Conservation (phyloP, 2,329 filamentous ascomycete species). For the Colletotrichum trifolii region DNA sequence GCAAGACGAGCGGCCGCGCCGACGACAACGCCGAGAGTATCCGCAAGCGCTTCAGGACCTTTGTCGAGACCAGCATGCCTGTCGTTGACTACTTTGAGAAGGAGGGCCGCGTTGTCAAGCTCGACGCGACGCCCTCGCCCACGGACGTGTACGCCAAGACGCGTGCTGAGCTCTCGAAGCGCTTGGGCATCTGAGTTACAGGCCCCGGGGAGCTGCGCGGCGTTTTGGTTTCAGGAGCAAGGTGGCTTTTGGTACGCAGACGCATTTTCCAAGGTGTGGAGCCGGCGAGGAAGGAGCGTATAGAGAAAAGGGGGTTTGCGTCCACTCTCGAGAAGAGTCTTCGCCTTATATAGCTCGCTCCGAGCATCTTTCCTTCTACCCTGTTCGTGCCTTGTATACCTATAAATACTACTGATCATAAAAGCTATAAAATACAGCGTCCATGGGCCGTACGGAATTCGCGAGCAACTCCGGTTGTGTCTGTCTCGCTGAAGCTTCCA, state of each 20-base stretch:
- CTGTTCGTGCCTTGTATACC: background rate
- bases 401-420: background rate
- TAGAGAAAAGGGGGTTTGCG: too few species aligned
- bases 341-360: background rate
- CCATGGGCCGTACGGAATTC: too few species aligned
- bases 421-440: background rate
- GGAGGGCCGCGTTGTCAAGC: constrained; percentile 82
- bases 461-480: too few species aligned
- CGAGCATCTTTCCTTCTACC: background rate
- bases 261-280: background rate
- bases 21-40: constrained; percentile 98
- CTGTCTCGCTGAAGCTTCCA: too few species aligned
- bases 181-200: constrained; percentile 51
- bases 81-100: constrained; percentile 87
- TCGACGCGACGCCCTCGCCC: constrained; percentile 76
- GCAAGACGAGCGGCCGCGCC: constrained; percentile 89
- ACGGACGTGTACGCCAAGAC: constrained; percentile 70
- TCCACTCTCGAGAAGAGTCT: background rate
- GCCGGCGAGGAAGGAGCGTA: too few species aligned
- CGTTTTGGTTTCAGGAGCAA: too few species aligned
- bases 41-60: constrained; percentile 94
- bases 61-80: constrained; percentile 96
- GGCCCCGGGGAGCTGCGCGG: too few species aligned
- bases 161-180: constrained; percentile 59
- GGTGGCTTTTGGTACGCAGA: too few species aligned